Conservation (phyloP, 768 basidiomycete genomes). For the Cubamyces lactineus region DNA sequence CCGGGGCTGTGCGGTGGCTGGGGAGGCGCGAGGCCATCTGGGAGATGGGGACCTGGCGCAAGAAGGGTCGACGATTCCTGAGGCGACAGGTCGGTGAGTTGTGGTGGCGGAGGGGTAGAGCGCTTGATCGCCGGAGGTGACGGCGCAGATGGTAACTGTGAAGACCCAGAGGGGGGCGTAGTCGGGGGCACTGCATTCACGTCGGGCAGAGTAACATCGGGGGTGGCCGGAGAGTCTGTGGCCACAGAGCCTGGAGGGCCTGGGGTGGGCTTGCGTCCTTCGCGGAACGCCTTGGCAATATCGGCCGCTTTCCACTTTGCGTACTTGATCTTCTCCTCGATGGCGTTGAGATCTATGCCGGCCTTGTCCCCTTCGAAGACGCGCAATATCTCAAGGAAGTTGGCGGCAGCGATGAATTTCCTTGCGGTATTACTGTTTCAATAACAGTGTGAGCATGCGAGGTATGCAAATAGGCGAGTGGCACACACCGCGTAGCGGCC, state of each 20-base stretch:
- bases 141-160: slow-evolving; percentile 17
- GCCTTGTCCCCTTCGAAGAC: slow-evolving; percentile 62
- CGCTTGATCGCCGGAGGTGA: slow-evolving; percentile 20
- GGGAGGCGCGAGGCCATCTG: slow-evolving; percentile 22
- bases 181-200: slow-evolving; percentile 19
- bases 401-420: slow-evolving; percentile 93
- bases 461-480: not conserved
- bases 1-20: slow-evolving; percentile 49
- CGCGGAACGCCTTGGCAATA: slow-evolving; percentile 92
- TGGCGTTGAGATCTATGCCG: slow-evolving; percentile 41
- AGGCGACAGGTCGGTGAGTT: slow-evolving; percentile 20
- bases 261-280: slow-evolving; percentile 81
- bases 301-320: slow-evolving; percentile 98
- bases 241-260: slow-evolving; percentile 78
- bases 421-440: slow-evolving; percentile 77
- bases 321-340: slow-evolving; percentile 88
- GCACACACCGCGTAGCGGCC: slow-evolving; percentile 67
- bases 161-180: slow-evolving; percentile 32
- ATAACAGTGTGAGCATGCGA: not conserved
- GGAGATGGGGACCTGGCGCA: slow-evolving; percentile 31
- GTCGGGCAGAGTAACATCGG: slow-evolving; percentile 21
- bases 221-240: slow-evolving; percentile 36
- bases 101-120: slow-evolving; percentile 17
- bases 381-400: slow-evolving; percentile 89
- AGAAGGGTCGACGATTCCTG: slow-evolving; percentile 9